These are phyloP conservation scores for Auricularia auricula-judae DNA, from an alignment of 768 basidiomycete genomes.

Conservation along the genomic window DNA sequence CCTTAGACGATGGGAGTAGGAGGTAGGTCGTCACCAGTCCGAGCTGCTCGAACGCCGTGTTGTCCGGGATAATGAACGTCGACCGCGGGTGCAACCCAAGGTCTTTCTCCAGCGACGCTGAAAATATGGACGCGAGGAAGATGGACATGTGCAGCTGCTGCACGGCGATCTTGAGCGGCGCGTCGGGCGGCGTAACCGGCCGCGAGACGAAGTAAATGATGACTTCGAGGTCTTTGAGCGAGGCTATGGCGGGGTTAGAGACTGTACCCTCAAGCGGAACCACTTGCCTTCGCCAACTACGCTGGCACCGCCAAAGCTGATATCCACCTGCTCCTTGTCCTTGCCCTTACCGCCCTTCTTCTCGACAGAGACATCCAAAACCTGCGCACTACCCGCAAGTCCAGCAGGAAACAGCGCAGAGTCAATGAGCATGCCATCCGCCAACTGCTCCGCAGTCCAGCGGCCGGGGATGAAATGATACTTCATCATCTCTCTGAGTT, in stretches of 20 bases:
- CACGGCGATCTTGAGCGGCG: constrained; percentile 70
- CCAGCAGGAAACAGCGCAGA: constrained; percentile 69
- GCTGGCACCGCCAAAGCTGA: constrained; percentile 76
- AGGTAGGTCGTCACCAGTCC: constrained; percentile 87
- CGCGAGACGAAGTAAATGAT: constrained; percentile 84
- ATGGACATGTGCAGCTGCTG: constrained; percentile 78
- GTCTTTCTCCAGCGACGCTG: constrained; percentile 67
- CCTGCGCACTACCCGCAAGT: constrained; percentile 57
- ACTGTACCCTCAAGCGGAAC: not conserved
- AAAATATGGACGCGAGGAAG: constrained; percentile 84
- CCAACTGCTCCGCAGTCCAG: constrained; percentile 59
- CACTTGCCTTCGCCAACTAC: constrained; percentile 52
- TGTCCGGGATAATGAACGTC: constrained; percentile 80
- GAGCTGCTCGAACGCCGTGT: constrained; percentile 77
- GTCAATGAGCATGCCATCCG: constrained; percentile 63
- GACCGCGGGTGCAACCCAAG: constrained; percentile 55
- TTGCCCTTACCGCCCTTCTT: constrained; percentile 31
- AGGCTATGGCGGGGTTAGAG: not conserved
- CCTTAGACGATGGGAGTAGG: constrained; percentile 62
- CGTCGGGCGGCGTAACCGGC: constrained; percentile 71
- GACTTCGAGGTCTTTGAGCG: constrained; percentile 43
- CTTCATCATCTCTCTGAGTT: constrained; percentile 59
- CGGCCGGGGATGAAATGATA: constrained; percentile 90
- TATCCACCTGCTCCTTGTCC: constrained; percentile 26
- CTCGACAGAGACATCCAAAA: constrained; percentile 56